Evolutionary conservation across 2,329 filamentous ascomycete species (phyloP).

Genomic region (Epichloe uncinata): DNA sequence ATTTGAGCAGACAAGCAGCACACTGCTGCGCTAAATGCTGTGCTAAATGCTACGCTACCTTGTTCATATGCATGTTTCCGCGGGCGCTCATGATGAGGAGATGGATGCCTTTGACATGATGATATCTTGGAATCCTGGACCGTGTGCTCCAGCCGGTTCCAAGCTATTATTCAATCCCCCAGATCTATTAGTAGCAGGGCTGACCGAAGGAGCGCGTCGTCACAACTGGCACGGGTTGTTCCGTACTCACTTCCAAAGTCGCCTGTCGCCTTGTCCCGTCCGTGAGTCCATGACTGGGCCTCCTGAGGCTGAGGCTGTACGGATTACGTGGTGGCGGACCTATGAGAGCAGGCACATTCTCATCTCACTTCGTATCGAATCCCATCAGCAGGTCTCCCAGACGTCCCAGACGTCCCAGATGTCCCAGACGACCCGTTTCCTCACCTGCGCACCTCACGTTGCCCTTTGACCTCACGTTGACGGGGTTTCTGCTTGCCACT

Average conservation of each 20-base stretch:
- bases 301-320: conserved; percentile 2
- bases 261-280: not conserved
- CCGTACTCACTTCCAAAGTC: not conserved
- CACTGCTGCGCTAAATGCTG: too few relatives aligned
- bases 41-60: too few relatives aligned
- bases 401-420: too few relatives aligned
- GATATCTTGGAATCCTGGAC: too few relatives aligned
- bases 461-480: not conserved
- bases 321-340: not conserved
- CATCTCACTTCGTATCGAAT: not conserved
- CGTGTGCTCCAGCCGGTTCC: too few relatives aligned
- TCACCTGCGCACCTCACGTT: conserved; percentile 5
- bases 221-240: not conserved
- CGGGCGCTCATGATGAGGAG: too few relatives aligned
- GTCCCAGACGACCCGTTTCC: not conserved
- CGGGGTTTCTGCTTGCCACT: not conserved
- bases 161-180: too few relatives aligned
- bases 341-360: not conserved
- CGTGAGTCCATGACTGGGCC: not conserved
- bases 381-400: conserved; percentile 7
- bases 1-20: too few relatives aligned
- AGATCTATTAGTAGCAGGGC: not conserved
- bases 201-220: not conserved
- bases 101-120: too few relatives aligned
- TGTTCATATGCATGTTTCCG: too few relatives aligned